Evolutionary conservation across 202 grass and related monocot species (phyloP), one percentile per base, ranked within the genome.

Genomic region (Setaria italica): DNA sequence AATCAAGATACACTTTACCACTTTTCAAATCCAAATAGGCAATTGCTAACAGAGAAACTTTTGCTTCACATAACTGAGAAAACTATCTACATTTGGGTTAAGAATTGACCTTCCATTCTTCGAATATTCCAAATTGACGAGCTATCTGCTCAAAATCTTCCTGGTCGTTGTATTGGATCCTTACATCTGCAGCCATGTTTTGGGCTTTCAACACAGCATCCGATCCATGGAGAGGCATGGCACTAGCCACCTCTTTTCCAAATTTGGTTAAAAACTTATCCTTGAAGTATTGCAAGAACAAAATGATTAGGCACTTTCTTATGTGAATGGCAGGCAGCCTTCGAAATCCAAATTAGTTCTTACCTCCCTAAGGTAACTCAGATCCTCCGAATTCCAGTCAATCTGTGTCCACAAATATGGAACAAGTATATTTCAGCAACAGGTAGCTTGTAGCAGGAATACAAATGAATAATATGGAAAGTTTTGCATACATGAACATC

Each of bases 61-160:
- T 64, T 48, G 16, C 11, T 62, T 35, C 12, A 39, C 47, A 67
- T 42, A 59, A 10, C 48, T 43, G n/a, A 78, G 20, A 60, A 87
- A 42, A 50, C 29, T 48, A 56, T 57, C 45, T 2, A 58, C 43
- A 75, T 49, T 33, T 67, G 45, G 82, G 62, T 79, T 66, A 76
- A 53, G 83, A 84, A 86, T 76, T 84, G 57, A 91, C 97, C 97
- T 99, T 99, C 97, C 97, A 99, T 73, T 99, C 97, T 92, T 99
- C 91, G 62, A 99, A 99, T 85, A 99, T 99, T 82, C 93, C 96
- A 83, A 99, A 94, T 77, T 99, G 91, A 17, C 91, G 88, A 85
- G 96, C 96, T 70, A 99, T 94, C 70, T 64, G 90, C 80, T 96
- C 96, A 50, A 99, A 99, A 70, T 96, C 91, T 11, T 70, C 83